phyloP scores from a whole-genome alignment of 345 rosid genomes.

The Firmiana major region DNA sequence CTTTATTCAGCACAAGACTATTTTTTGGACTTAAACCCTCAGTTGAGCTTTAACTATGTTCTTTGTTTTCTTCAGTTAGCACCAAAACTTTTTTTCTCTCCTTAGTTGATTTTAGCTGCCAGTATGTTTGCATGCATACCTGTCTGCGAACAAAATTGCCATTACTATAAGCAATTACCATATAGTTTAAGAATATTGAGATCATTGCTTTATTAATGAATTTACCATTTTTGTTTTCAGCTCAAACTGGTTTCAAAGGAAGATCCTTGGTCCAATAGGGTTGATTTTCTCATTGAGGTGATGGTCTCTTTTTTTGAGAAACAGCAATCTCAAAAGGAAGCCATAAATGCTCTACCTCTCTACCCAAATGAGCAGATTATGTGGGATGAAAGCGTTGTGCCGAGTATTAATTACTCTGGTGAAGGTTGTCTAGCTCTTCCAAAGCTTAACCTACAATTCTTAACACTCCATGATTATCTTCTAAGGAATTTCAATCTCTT shows the following conservation, averaged over 20 bases:
- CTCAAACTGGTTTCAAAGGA: slow-evolving; percentile 78
- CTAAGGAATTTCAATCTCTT: slow-evolving; percentile 94
- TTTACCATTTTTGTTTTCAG: slow-evolving; percentile 36
- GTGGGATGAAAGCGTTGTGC: slow-evolving; percentile 99
- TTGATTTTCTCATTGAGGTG: slow-evolving; percentile 87
- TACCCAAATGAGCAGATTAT: slow-evolving; percentile 99
- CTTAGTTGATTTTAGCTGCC: background rate
- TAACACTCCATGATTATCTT: slow-evolving; percentile 97
- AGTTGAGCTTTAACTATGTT: background rate
- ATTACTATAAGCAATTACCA: background rate
- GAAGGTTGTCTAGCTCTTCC: slow-evolving; percentile 99
- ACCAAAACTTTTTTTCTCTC: background rate
- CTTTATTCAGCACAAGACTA: background rate
- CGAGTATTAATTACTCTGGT: slow-evolving; percentile 97
- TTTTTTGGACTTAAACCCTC: background rate
- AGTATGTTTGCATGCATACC: background rate
- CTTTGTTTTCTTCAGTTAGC: background rate
- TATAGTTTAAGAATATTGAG: background rate
- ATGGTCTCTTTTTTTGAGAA: slow-evolving; percentile 91
- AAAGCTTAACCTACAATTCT: slow-evolving; percentile 90
- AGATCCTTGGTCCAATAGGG: slow-evolving; percentile 87
- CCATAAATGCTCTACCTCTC: slow-evolving; percentile 95
- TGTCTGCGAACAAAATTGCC: background rate
- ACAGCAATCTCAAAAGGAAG: slow-evolving; percentile 94
- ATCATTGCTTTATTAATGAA: background rate